Base-by-base conservation (phyloP, 768 basidiomycete genomes). In the Candolleomyces eurysporus region DNA sequence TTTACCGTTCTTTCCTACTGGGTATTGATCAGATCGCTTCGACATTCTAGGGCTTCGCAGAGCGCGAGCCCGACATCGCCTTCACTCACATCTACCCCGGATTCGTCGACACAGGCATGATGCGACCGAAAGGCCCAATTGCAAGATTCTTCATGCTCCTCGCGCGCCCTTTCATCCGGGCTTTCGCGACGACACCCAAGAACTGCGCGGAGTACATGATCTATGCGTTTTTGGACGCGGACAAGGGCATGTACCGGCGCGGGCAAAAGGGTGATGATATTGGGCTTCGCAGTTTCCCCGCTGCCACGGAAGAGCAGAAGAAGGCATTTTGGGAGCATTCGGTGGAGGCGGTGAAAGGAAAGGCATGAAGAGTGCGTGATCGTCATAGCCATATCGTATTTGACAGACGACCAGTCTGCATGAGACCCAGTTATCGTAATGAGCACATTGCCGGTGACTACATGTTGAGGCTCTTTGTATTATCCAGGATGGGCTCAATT, bases 81-180 rank as follows among this genome's bases (percentile, higher is more conserved):
- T 80, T 82, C 68, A 68, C 74, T 1, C 80, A 81, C 64, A 69
- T 68, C n/a, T 67, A 65, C 54, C 80, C 81, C 0, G 81, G 80
- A 4, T 55, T 67, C 46, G 75, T 78, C 40, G 66, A 70, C 31
- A 75, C 76, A 14, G 36, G 40, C 16, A 17, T 36, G 8, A 10
- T 59, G 62, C 48, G 51, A 31, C 22, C 48, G 45, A 16, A 57
- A 53, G 58, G 57, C 56, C 48, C 46, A 49, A 53, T 58, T 58
- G 8, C 55, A 52, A 21, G 61, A 57, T 1, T 21, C 45, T 4
- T 46, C 45, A 46, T 46, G 45, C 19, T 46, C 3, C 45, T 46
- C 45, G 16, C 19, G 7, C 45, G 45, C 17, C 45, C 45, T 17
- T 46, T 46, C 17, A 46, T 46, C 16, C 1, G 3, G 45, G 45